Conservation (phyloP, 148 eudicot species). For the Polygonum aviculare region DNA sequence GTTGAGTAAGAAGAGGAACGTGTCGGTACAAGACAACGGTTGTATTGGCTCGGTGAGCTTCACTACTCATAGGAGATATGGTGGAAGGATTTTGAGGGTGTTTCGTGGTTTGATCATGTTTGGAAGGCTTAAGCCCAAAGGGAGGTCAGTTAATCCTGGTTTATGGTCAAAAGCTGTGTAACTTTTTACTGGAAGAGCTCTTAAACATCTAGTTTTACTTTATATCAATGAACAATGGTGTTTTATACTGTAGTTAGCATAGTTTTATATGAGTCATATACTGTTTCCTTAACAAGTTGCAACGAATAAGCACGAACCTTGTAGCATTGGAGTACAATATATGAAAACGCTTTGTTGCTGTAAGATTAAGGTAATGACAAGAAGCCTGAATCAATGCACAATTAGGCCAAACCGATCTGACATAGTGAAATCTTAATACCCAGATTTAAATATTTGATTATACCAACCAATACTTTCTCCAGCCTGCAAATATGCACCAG, state of each 20-base stretch:
- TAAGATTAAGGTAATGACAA: too few species aligned
- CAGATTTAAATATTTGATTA: too few species aligned
- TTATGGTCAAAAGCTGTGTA: conserved; percentile 19
- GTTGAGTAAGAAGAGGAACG: conserved; percentile 43
- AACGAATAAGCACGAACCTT: too few species aligned
- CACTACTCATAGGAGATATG: conserved; percentile 60
- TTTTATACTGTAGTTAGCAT: conserved; percentile 27
- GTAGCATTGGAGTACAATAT: too few species aligned
- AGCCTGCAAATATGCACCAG: too few species aligned
- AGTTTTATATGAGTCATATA: not conserved
- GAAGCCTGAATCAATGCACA: too few species aligned
- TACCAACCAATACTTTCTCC: too few species aligned
- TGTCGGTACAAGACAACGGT: conserved; percentile 51
- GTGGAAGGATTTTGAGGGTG: conserved; percentile 49
- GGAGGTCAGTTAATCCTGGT: conserved; percentile 27
- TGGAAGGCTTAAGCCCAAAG: conserved; percentile 45
- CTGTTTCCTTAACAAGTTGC: not conserved
- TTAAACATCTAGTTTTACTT: not conserved
- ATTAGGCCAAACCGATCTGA: too few species aligned
- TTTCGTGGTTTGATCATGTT: conserved; percentile 46
- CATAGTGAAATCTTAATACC: too few species aligned
- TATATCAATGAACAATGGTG: not conserved
- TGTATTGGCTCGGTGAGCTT: conserved; percentile 71
- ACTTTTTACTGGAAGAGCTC: not conserved
- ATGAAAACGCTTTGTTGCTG: too few species aligned